Evolutionary conservation across 352 stramenopile species (phyloP), one percentile per base, ranked within the genome.

Genomic region (Globisporangium heterothallicum): DNA sequence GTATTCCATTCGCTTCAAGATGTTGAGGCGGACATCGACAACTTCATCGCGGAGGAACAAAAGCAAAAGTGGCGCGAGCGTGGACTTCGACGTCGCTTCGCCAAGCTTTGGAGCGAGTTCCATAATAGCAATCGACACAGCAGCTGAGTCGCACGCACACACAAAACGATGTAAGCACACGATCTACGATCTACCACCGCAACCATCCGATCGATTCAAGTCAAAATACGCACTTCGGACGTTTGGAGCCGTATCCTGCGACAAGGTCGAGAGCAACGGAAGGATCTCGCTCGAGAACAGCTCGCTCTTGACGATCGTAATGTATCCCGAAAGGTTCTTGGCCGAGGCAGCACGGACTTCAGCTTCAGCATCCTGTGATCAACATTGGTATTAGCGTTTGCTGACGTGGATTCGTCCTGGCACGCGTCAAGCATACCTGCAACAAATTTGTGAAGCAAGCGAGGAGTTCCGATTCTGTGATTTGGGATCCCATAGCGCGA

Each of bases 21-120:
- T 95, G 69, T 97, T 96, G 5, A 98, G 73, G 46, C 95, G 91
- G 25, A 97, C 92, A 68, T 98, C 92, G 21, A 94, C 87, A 46
- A 95, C 81, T 55, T 95, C 84, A 59, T 97, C 87, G 18, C 79
- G 81, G 42, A 94, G 53, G 64, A 92, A 91, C 30, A 92, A 68
- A 16, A 90, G 59, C 46, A 92, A 51, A 43, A 96, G 55, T 56
- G 93, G 79, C 10, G 81, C 74, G 2, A 93, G 67, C 29, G 69
- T 78, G 42, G 60, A 76, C 72, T 97, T 96, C 63, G 95, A 97
- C 29, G 94, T 77, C 8, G 82, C 79, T 55, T 97, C 76, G 18
- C 88, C 88, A 40, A 97, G 85, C 59, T 97, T 95, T 25, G 82
- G 88, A 16, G 91, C 74, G 10, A 98, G 86, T 70, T 98, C 93